These are phyloP conservation scores for Lathyrus aphaca DNA, from an alignment of 306 rosid species.

Conservation along the genomic window DNA sequence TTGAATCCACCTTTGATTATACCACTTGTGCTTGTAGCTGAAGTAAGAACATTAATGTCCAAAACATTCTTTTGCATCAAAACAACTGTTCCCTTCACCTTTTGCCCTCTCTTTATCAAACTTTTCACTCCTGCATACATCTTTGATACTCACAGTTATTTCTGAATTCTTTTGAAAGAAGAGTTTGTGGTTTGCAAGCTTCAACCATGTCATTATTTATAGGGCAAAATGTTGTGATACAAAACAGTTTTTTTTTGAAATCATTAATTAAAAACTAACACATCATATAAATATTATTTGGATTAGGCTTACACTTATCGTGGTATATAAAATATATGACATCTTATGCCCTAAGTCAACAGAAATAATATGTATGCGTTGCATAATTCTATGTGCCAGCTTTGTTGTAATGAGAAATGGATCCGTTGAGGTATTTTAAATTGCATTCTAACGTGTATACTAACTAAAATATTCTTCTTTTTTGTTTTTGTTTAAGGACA, in stretches of 20 bases:
- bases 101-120: neutral
- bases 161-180: neutral
- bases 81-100: slow-evolving; percentile 39
- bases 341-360: too few relatives aligned
- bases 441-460: too few relatives aligned
- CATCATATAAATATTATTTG: too few relatives aligned
- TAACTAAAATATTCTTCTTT: neutral
- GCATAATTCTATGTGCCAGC: too few relatives aligned
- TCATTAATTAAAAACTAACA: too few relatives aligned
- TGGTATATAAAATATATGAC: too few relatives aligned
- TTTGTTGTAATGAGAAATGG: too few relatives aligned
- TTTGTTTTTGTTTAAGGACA: neutral
- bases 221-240: neutral
- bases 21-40: slow-evolving; percentile 10
- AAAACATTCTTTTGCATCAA: slow-evolving; percentile 40
- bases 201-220: neutral
- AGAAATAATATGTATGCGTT: too few relatives aligned
- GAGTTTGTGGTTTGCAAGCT: neutral
- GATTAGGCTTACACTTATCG: too few relatives aligned
- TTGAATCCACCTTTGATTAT: neutral
- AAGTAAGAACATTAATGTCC: slow-evolving; percentile 20
- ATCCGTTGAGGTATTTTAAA: too few relatives aligned
- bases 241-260: too few relatives aligned
- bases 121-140: slow-evolving; percentile 4
- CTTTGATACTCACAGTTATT: neutral